Percentiles rank a stretch among this genome's conserved stretches.
These are phyloP conservation scores for Xerocomellus intermedius DNA, from an alignment of 768 basidiomycete species.

Conservation along the genomic window DNA sequence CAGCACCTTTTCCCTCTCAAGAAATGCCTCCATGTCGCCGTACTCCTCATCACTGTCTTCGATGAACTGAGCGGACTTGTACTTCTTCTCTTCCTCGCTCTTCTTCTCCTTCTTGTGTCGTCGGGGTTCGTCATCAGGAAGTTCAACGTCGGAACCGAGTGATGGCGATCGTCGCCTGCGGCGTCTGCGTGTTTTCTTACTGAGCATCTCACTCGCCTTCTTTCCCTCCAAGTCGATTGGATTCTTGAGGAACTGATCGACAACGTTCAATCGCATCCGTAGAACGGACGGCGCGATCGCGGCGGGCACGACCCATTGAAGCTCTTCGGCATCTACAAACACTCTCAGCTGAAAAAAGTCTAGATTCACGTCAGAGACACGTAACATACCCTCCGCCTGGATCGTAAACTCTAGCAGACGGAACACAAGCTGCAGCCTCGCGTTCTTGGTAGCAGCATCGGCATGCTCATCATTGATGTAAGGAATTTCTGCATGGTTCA, in stretches of 20 bases:
- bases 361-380: neutral
- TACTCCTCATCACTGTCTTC: constrained; percentile 87
- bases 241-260: constrained; percentile 77
- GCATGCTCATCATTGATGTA: constrained; percentile 74
- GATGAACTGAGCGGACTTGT: constrained; percentile 90
- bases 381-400: constrained; percentile 57
- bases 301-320: constrained; percentile 85
- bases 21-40: constrained; percentile 79
- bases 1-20: constrained; percentile 65
- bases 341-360: constrained; percentile 8
- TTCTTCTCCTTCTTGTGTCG: constrained; percentile 47
- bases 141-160: constrained; percentile 43
- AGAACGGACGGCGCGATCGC: constrained; percentile 66
- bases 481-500: constrained; percentile 59
- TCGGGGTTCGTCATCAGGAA: constrained; percentile 35
- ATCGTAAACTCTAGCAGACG: constrained; percentile 72
- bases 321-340: constrained; percentile 58
- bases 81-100: constrained; percentile 66
- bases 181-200: constrained; percentile 56
- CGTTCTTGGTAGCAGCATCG: constrained; percentile 72
- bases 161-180: constrained; percentile 50
- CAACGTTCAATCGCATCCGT: constrained; percentile 65
- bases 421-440: constrained; percentile 81
- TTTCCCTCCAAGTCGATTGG: constrained; percentile 83
- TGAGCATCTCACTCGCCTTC: constrained; percentile 68